Evolutionary conservation across 371 early-diverging fungal genomes (phyloP).

Genomic region (Apophysomyces trapeziformis): DNA sequence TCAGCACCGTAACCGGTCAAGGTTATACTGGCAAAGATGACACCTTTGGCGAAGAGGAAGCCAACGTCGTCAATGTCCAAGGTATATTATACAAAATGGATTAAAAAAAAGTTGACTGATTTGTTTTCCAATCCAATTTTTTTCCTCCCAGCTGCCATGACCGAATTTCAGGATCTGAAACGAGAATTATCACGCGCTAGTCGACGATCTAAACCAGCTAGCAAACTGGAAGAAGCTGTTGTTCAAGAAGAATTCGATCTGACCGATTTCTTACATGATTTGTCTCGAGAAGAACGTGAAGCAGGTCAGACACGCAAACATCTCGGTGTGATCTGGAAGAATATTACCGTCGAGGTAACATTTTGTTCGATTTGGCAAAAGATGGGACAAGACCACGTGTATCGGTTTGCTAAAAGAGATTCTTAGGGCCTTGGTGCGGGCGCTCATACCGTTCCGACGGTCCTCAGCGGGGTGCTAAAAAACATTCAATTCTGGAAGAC

Average conservation of each 20-base stretch:
- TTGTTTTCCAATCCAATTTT: too few relatives aligned
- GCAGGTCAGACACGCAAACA: conserved; percentile 37
- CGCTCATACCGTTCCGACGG: conserved; percentile 40
- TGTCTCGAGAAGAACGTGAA: conserved; percentile 6
- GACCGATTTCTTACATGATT: conserved; percentile 33
- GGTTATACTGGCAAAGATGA: conserved; percentile 11
- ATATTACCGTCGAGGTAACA: conserved; percentile 40
- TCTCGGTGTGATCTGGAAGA: conserved; percentile 56
- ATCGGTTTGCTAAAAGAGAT: not conserved
- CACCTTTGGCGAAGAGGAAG: conserved; percentile 21
- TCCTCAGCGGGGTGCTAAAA: conserved; percentile 17
- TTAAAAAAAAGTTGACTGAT: not conserved
- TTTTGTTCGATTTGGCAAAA: too few relatives aligned
- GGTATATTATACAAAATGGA: conserved; percentile 11
- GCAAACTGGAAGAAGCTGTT: conserved; percentile 21
- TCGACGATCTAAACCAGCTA: conserved; percentile 23
- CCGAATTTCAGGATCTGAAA: conserved; percentile 39
- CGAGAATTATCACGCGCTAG: conserved; percentile 37
- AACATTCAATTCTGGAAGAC: conserved; percentile 36
- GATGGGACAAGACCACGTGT: not conserved
- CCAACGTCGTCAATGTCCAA: conserved; percentile 17
- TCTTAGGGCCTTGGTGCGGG: conserved; percentile 46
- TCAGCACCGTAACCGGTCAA: conserved; percentile 12
- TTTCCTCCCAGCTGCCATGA: conserved; percentile 30
- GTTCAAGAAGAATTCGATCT: conserved; percentile 37